Percentiles rank a stretch among this genome's conserved stretches.
Evolutionary conservation across 1,284 basidiomycete species (phyloP).

Genomic region (Tremellales sp.): DNA sequence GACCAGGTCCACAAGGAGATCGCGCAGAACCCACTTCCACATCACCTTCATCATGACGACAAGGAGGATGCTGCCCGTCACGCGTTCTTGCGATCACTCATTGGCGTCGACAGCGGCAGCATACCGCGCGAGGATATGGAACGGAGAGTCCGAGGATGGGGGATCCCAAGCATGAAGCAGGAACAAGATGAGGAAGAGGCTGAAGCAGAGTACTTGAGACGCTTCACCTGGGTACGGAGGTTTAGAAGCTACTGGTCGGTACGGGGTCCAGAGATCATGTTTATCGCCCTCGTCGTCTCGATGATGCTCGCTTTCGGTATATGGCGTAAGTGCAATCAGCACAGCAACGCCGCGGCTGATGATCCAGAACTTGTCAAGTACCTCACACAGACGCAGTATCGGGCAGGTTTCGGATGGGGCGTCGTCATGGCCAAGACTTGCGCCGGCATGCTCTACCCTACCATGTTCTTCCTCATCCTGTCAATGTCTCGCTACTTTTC

Average conservation of each 20-base stretch:
- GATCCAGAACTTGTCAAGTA: conserved; percentile 28
- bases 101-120: conserved; percentile 11
- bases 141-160: conserved; percentile 18
- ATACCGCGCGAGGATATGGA: conserved; percentile 18
- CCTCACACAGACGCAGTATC: conserved; percentile 13
- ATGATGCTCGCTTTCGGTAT: conserved; percentile 22
- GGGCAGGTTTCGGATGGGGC: conserved; percentile 28
- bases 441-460: conserved; percentile 27
- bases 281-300: conserved; percentile 19
- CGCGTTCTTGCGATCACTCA: conserved; percentile 20
- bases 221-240: conserved; percentile 9
- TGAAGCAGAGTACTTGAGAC: conserved; percentile 20
- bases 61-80: conserved; percentile 16
- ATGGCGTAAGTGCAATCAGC: conserved; percentile 18
- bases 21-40: conserved; percentile 9
- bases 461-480: conserved; percentile 28
- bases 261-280: conserved; percentile 24
- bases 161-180: conserved; percentile 25
- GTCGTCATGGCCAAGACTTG: conserved; percentile 31
- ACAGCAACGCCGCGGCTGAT: too few species aligned
- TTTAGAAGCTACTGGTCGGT: conserved; percentile 24
- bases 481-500: conserved; percentile 29
- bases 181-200: conserved; percentile 19
- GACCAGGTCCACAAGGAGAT: conserved; percentile 23
- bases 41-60: conserved; percentile 15